These are phyloP conservation scores for Candida montana DNA, from an alignment of 805 yeast species.

Conservation along the genomic window DNA sequence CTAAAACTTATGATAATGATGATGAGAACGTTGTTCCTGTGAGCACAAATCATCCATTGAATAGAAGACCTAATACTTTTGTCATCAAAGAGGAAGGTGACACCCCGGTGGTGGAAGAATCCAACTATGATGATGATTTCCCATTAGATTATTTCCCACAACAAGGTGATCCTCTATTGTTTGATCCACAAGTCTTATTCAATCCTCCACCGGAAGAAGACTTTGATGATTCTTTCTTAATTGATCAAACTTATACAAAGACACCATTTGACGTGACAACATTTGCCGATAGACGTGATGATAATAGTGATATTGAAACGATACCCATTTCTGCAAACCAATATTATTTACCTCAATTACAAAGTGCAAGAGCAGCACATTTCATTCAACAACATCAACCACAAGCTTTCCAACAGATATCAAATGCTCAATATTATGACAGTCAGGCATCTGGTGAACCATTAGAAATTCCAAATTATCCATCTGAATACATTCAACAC, in stretches of 20 bases:
- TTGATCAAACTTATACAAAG: constrained; percentile 46
- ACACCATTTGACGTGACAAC: constrained; percentile 25
- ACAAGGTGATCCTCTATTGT: constrained; percentile 18
- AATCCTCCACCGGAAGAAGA: constrained; percentile 24
- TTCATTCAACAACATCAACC: constrained; percentile 2
- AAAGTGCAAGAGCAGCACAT: constrained; percentile 1
- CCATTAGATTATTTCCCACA: constrained; percentile 63
- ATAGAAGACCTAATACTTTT: constrained; percentile 13
- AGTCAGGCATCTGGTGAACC: constrained; percentile 14
- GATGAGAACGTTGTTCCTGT: constrained; percentile 1
- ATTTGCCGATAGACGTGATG: constrained; percentile 10
- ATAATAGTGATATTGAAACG: constrained; percentile 1
- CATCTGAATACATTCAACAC: constrained; percentile 5
- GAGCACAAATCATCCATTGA: background rate
- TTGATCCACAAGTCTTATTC: constrained; percentile 31
- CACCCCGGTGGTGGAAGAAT: constrained; percentile 19
- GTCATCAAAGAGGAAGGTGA: constrained; percentile 20
- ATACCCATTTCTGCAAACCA: constrained; percentile 1
- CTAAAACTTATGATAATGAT: background rate
- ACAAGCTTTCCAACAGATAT: constrained; percentile 13
- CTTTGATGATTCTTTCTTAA: constrained; percentile 42
- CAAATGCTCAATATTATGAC: constrained; percentile 26
- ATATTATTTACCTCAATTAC: constrained; percentile 1
- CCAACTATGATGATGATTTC: constrained; percentile 46
- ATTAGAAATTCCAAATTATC: constrained; percentile 2